Evolutionary conservation across 1,139 yeast species (phyloP).

Genomic region (Debaryomyces sp.): DNA sequence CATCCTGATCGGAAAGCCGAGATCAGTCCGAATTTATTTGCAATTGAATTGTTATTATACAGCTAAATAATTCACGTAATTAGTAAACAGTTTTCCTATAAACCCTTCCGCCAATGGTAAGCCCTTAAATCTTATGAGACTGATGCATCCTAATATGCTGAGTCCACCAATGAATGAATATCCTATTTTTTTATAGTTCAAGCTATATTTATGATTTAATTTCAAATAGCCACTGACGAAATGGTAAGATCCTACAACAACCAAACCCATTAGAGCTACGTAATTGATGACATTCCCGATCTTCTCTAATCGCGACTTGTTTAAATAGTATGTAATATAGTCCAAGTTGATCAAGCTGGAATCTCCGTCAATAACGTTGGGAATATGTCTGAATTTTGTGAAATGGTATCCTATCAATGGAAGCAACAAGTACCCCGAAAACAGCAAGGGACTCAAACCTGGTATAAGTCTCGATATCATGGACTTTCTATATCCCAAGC

Average conservation of each 20-base stretch:
- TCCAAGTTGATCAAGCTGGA: conserved; percentile 58
- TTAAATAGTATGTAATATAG: conserved; percentile 51
- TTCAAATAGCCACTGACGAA: conserved; percentile 38
- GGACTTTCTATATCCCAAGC: conserved; percentile 55
- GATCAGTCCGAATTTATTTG: neutral
- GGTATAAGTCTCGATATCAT: conserved; percentile 39
- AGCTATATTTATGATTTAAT: conserved; percentile 29
- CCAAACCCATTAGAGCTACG: conserved; percentile 21
- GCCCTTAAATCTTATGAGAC: conserved; percentile 25
- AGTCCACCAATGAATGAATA: conserved; percentile 31
- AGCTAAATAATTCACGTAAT: conserved; percentile 21
- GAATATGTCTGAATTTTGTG: conserved; percentile 50
- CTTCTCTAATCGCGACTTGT: conserved; percentile 18
- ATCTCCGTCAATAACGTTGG: conserved; percentile 63
- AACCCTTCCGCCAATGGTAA: conserved; percentile 27
- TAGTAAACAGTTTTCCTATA: conserved; percentile 30
- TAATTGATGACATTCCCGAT: conserved; percentile 26
- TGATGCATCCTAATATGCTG: conserved; percentile 27
- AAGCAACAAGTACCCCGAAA: conserved; percentile 60
- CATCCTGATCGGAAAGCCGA: neutral
- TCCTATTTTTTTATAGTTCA: conserved; percentile 37
- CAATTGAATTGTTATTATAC: neutral
- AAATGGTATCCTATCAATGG: conserved; percentile 53
- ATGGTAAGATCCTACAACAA: conserved; percentile 37
- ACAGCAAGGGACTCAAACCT: conserved; percentile 50